phyloP scores from a whole-genome alignment of 2,329 filamentous ascomycete genomes.

The Scedosporium boydii region DNA sequence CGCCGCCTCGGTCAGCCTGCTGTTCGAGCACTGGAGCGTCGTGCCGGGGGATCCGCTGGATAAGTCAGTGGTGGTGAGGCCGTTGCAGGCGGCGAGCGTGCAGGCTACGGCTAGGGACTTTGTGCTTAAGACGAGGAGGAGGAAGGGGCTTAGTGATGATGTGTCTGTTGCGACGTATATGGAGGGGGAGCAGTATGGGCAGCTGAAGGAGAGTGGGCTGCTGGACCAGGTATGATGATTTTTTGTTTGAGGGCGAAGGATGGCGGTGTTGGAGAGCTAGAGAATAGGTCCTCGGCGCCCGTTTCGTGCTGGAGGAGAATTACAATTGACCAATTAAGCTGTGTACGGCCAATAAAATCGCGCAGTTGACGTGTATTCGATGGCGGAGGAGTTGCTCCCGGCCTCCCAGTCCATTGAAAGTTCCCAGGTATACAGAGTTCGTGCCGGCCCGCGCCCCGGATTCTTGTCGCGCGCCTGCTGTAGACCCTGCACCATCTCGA shows the following conservation, averaged over 20 bases:
- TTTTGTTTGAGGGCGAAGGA: background rate
- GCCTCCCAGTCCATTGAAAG: too few relatives aligned
- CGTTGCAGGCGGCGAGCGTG: slow-evolving; percentile 77
- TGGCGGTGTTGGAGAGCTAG: background rate
- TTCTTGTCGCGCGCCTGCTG: too few relatives aligned
- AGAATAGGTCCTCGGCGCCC: background rate
- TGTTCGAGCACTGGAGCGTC: slow-evolving; percentile 93
- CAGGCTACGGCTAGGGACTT: slow-evolving; percentile 92
- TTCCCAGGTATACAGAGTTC: too few relatives aligned
- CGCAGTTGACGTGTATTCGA: too few relatives aligned
- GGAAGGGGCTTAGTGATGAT: slow-evolving; percentile 92
- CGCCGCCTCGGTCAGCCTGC: slow-evolving; percentile 78
- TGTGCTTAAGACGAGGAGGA: slow-evolving; percentile 85
- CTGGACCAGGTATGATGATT: slow-evolving; percentile 46
- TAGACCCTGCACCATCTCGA: too few relatives aligned
- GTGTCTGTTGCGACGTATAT: slow-evolving; percentile 93
- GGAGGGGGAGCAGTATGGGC: slow-evolving; percentile 86
- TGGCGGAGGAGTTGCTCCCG: too few relatives aligned
- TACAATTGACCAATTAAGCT: too few relatives aligned
- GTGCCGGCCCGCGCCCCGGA: too few relatives aligned
- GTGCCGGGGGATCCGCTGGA: slow-evolving; percentile 94
- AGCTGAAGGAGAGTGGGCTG: slow-evolving; percentile 79
- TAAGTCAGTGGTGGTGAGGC: slow-evolving; percentile 69
- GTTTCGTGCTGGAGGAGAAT: too few relatives aligned
- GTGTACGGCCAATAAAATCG: too few relatives aligned